Evolutionary conservation across 495 filamentous ascomycete species (phyloP), one percentile per base, ranked within the genome.

Genomic region (Hypoxylon fragiforme): DNA sequence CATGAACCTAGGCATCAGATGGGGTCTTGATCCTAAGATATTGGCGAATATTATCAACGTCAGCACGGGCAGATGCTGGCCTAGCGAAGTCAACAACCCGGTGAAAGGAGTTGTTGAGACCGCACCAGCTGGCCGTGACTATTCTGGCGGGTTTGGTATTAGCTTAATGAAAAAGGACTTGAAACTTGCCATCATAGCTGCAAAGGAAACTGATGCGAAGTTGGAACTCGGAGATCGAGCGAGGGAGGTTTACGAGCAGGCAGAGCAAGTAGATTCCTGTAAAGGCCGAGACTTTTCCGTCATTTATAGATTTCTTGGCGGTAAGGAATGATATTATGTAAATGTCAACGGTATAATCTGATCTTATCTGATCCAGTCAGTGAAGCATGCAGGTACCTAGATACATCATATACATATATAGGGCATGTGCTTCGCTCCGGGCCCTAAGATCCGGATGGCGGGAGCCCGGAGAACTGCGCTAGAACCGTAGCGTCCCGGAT

Each of bases 51-150:
- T 97, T 70, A 87, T 96, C 69, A 96, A 94, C 65, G 81, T 85
- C 14, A 89, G 86, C 39, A 95, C 89, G 1, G 92, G 92, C 28
- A 84, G 80, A 43, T 96, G 90, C 77, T 97, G 92, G 92, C 89
- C 90, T 6, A 90, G 84, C 51, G 92, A 96, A 67, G 70, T 92
- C 37, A 97, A 97, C 66, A 97, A 97, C 63, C 92, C 92, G 1
- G 89, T 96, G 7, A 87, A 89, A 32, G 90, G 88, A n/a, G 89
- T 92, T 0, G 77, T 89, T 7, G 81, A 85, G 32, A 79, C 77
- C 5, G 80, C 90, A 1, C 89, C 90, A 1, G 86, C 91, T 0
- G 79, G 76, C 31, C 80, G 83, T 15, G 89, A 83, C 6, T 97
- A 95, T 55, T 72, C 78, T 12, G 90, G 90, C 12, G 92, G 92